These are phyloP conservation scores for Lasiodiplodia gonubiensis DNA, from an alignment of 2,329 filamentous ascomycete genomes.

Conservation along the genomic window DNA sequence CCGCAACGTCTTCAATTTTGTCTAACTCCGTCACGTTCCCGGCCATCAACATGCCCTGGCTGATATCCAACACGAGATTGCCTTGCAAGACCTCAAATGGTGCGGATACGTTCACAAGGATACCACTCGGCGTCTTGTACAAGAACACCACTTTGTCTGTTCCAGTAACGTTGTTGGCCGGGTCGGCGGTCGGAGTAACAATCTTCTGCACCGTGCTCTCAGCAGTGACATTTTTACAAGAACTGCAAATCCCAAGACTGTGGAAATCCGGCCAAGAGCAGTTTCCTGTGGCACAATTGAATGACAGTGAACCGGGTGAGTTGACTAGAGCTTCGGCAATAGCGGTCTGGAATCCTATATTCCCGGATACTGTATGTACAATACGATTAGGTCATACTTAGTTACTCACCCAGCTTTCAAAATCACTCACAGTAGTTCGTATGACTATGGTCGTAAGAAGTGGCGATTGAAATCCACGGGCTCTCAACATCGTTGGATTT, in stretches of 20 bases:
- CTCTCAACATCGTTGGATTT: background rate
- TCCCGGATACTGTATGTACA: background rate
- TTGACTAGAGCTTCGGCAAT: background rate
- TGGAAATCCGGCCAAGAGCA: background rate
- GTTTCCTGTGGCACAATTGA: background rate
- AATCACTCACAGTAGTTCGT: too few relatives aligned
- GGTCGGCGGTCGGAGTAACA: background rate
- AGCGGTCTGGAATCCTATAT: background rate
- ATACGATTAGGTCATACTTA: too few relatives aligned
- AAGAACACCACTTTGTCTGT: background rate
- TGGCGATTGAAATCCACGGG: background rate
- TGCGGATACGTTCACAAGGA: background rate
- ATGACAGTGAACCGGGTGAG: background rate
- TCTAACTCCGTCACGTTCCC: too few relatives aligned
- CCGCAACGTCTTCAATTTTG: too few relatives aligned
- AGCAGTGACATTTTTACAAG: background rate
- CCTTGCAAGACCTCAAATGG: too few relatives aligned
- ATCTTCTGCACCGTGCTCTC: background rate
- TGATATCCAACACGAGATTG: too few relatives aligned
- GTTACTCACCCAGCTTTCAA: too few relatives aligned
- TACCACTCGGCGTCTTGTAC: background rate
- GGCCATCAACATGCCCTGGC: too few relatives aligned
- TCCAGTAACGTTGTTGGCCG: background rate
- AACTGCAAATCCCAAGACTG: background rate
- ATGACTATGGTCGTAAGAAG: background rate